Evolutionary conservation across 257 asterid genomes (phyloP).

Genomic region (Eustoma russellianum): DNA sequence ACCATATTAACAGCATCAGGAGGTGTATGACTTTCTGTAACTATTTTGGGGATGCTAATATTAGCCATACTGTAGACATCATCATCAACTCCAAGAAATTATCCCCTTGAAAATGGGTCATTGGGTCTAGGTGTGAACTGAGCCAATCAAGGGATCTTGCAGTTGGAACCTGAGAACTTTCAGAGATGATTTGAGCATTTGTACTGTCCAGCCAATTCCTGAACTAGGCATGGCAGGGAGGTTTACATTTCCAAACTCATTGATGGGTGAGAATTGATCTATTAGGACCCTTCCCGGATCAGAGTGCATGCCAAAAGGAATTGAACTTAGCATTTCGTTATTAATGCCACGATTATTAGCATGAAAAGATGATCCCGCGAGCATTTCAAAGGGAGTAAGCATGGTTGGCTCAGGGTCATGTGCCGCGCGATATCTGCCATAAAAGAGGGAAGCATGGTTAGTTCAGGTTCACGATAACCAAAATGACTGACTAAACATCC

Average conservation of each 20-base stretch:
- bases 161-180: slow-evolving; percentile 23
- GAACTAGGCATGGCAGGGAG: slow-evolving; percentile 15
- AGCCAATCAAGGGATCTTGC: slow-evolving; percentile 30
- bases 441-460: slow-evolving; percentile 1
- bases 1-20: slow-evolving; percentile 44
- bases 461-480: too few species aligned
- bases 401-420: slow-evolving; percentile 35
- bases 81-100: too few species aligned
- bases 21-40: slow-evolving; percentile 38
- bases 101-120: too few species aligned
- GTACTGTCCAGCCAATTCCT: slow-evolving; percentile 20
- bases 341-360: slow-evolving; percentile 21
- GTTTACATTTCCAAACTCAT: slow-evolving; percentile 19
- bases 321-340: slow-evolving; percentile 26
- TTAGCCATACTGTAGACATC: slow-evolving; percentile 40
- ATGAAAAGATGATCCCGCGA: slow-evolving; percentile 22
- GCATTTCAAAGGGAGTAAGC: slow-evolving; percentile 16
- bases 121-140: slow-evolving; percentile 6
- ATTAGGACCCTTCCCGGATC: slow-evolving; percentile 20
- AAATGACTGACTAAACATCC: neutral
- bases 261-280: slow-evolving; percentile 23
- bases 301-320: slow-evolving; percentile 23
- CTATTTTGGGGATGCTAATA: slow-evolving; percentile 53
- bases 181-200: slow-evolving; percentile 22
- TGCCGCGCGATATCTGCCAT: slow-evolving; percentile 33